Evolutionary conservation across 768 basidiomycete species (phyloP).

Genomic region (Rhizopogon vinicolor): DNA sequence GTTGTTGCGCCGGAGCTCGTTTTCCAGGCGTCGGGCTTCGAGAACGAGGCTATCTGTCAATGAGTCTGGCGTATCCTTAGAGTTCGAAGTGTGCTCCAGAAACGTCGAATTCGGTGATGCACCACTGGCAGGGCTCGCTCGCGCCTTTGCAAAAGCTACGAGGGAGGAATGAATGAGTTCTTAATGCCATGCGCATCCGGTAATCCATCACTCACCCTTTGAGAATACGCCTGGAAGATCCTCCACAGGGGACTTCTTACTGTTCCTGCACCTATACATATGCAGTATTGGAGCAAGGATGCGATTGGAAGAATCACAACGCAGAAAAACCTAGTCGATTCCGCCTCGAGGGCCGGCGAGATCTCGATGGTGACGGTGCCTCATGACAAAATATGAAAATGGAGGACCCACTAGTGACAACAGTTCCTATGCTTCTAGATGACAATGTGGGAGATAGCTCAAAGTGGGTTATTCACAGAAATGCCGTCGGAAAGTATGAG

Average conservation of each 20-base stretch:
- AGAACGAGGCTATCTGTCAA: neutral
- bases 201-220: conserved; percentile 7
- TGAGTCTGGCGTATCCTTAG: neutral
- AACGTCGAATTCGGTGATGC: neutral
- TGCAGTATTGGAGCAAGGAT: neutral
- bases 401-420: neutral
- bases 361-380: neutral
- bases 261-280: neutral
- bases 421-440: neutral
- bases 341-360: neutral
- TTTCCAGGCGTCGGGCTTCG: conserved; percentile 10
- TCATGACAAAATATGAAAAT: neutral
- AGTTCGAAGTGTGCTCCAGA: neutral
- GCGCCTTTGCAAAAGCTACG: conserved; percentile 19
- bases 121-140: neutral
- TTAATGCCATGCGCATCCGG: too few species aligned
- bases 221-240: conserved; percentile 17
- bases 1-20: conserved; percentile 5
- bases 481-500: too few species aligned
- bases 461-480: too few species aligned
- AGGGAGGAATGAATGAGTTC: neutral
- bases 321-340: conserved; percentile 2
- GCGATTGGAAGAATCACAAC: conserved; percentile 1
- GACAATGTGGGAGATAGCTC: neutral
- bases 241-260: neutral